phyloP scores from a whole-genome alignment of 495 filamentous ascomycete species.

The Podospora tetraspora region DNA sequence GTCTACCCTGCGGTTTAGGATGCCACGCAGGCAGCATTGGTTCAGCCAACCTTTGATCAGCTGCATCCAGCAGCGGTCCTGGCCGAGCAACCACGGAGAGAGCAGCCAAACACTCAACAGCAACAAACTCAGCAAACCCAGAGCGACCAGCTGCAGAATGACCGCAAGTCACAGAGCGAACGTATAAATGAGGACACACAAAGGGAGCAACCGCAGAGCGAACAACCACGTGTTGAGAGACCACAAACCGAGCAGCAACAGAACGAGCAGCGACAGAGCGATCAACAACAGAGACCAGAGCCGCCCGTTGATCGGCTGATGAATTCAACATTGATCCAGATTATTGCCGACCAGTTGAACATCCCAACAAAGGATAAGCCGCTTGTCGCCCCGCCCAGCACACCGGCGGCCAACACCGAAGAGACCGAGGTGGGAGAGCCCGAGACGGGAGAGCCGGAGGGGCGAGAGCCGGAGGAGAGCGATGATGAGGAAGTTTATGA shows the following conservation, averaged over 20 bases:
- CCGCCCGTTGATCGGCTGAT: background rate
- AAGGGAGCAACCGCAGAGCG: background rate
- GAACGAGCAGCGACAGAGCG: background rate
- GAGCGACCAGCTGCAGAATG: background rate
- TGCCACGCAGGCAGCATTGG: slow-evolving; percentile 9
- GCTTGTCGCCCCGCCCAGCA: background rate
- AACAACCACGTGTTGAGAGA: background rate
- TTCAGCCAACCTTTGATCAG: background rate
- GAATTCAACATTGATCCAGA: background rate
- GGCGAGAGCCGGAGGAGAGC: background rate
- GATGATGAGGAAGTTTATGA: background rate
- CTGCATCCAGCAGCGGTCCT: background rate
- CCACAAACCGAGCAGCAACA: background rate
- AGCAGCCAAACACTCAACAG: background rate
- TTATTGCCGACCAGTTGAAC: background rate
- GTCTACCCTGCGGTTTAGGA: slow-evolving; percentile 4
- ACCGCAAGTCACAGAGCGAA: background rate
- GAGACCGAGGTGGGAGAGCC: too few relatives aligned
- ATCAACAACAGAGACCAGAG: background rate
- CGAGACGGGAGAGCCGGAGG: too few relatives aligned
- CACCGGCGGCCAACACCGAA: background rate
- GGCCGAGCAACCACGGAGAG: background rate
- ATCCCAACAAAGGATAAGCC: background rate
- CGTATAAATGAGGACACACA: background rate
- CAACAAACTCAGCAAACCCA: background rate